Base-by-base conservation (phyloP, 805 yeast species). In the Kockiozyma suomiensis region DNA sequence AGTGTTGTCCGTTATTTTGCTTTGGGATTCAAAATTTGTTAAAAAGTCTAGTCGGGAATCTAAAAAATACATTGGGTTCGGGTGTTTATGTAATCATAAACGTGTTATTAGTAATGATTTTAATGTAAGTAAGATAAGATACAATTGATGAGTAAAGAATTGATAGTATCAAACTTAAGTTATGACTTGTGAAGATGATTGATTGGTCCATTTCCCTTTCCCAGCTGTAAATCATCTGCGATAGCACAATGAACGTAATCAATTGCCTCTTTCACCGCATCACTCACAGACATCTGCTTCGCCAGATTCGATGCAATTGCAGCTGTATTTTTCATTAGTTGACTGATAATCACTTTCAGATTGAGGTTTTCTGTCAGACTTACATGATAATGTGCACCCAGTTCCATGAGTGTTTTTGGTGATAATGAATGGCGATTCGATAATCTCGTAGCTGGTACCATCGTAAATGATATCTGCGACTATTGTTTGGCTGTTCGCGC, bases 331-430 rank as follows among this genome's bases (percentile, higher is more conserved):
- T 23, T 37, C 8, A 23, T 19, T 21, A 7, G 2, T 26, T 21
- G 32, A n/a, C 6, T 3, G 32, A n/a, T 2, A 28, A 26, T 6
- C 30, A 33, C n/a, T n/a, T n/a, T n/a, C n/a, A n/a, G n/a, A n/a
- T n/a, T 40, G 12, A 54, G 30, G 30, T 43, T 33, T 5, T 17
- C 10, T n/a, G 38, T 8, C 6, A 42, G 19, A 57, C 66, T 35
- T 54, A 63, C 66, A 57, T 0, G 96, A 84, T 52, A 91, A 76
- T 0, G 97, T 88, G 73, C 97, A 91, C 0, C 97, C 97, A 2
- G 97, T 89, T 12, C 97, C 97, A 72, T 91, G 97, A 1, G 89
- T 84, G 68, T 86, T 82, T 1, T 73, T 72, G 0, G 90, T 76
- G 5, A 74, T 68, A 2, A 79, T 69, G 56, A 70, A 79, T 1